Percentiles rank a stretch among this genome's conserved stretches.
Conservation (phyloP, 768 basidiomycete species). For the Serpula lacrymans region DNA sequence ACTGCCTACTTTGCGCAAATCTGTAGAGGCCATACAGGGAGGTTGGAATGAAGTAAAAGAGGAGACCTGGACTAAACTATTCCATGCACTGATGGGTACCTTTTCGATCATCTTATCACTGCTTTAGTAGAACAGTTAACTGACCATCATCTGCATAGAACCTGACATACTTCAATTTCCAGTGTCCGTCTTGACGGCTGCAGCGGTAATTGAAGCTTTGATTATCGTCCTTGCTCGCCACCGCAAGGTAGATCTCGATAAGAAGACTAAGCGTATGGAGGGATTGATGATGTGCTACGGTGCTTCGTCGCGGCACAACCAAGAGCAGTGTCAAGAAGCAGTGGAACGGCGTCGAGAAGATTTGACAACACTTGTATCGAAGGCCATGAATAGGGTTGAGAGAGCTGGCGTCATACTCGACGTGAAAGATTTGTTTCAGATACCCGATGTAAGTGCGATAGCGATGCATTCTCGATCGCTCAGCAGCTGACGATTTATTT, state of each 20-base stretch:
- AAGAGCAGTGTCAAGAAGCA: not conserved
- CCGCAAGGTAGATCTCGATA: slow-evolving; percentile 31
- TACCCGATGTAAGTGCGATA: slow-evolving; percentile 20
- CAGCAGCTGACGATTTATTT: too few relatives aligned
- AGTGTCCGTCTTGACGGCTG: slow-evolving; percentile 50
- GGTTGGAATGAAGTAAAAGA: slow-evolving; percentile 47
- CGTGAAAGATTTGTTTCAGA: slow-evolving; percentile 20
- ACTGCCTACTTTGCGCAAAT: slow-evolving; percentile 46
- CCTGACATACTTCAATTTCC: slow-evolving; percentile 52
- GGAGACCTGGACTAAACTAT: slow-evolving; percentile 51
- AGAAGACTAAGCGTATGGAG: slow-evolving; percentile 14
- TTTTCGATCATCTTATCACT: not conserved
- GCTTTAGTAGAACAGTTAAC: not conserved
- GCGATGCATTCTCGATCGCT: too few relatives aligned
- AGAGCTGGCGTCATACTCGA: slow-evolving; percentile 21
- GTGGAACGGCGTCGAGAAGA: too few relatives aligned
- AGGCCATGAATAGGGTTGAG: slow-evolving; percentile 9
- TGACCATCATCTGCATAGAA: slow-evolving; percentile 31
- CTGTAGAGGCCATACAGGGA: slow-evolving; percentile 29
- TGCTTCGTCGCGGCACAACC: not conserved
- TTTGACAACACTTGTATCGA: slow-evolving; percentile 10
- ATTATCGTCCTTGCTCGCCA: slow-evolving; percentile 34
- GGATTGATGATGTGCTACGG: not conserved
- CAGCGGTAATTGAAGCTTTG: slow-evolving; percentile 47
- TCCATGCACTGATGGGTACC: slow-evolving; percentile 37